phyloP scores from a whole-genome alignment of 2,329 filamentous ascomycete genomes.

The Ilyonectria mors-panacis region DNA sequence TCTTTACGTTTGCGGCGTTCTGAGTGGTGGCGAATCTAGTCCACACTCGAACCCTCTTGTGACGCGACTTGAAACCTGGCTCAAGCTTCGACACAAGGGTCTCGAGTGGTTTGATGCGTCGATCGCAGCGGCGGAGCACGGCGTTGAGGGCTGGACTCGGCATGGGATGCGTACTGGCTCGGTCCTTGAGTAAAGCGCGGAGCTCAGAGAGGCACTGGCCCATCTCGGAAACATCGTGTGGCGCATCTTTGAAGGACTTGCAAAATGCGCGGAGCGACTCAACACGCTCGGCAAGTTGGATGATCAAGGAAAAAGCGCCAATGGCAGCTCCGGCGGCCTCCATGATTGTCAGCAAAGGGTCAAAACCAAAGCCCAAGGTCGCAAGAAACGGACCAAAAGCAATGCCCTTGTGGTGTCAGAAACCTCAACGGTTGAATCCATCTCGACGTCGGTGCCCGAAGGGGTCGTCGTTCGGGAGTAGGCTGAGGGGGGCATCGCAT shows the following conservation, averaged over 20 bases:
- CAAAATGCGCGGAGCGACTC: background rate
- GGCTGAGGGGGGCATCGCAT: background rate
- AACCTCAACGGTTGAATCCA: background rate
- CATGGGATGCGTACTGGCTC: background rate
- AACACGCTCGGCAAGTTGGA: background rate
- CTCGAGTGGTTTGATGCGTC: background rate
- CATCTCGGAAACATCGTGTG: background rate
- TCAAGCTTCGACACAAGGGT: background rate
- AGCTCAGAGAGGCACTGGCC: background rate
- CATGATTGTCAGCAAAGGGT: background rate
- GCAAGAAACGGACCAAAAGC: background rate
- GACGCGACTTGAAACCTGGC: background rate
- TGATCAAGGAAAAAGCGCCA: background rate
- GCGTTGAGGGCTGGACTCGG: background rate
- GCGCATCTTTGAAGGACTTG: background rate
- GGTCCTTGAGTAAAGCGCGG: background rate
- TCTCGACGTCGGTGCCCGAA: background rate
- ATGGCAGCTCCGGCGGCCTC: background rate
- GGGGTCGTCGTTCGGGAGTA: background rate
- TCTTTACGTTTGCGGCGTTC: background rate
- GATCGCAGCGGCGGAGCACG: background rate
- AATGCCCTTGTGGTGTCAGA: background rate
- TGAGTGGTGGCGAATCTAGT: background rate
- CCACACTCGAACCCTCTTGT: background rate
- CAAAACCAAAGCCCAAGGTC: background rate